A percentile compares a stretch with the other conserved stretches of the same genome.
Conservation (phyloP, 2,329 filamentous ascomycete species). For the Cladosporium sp. region DNA sequence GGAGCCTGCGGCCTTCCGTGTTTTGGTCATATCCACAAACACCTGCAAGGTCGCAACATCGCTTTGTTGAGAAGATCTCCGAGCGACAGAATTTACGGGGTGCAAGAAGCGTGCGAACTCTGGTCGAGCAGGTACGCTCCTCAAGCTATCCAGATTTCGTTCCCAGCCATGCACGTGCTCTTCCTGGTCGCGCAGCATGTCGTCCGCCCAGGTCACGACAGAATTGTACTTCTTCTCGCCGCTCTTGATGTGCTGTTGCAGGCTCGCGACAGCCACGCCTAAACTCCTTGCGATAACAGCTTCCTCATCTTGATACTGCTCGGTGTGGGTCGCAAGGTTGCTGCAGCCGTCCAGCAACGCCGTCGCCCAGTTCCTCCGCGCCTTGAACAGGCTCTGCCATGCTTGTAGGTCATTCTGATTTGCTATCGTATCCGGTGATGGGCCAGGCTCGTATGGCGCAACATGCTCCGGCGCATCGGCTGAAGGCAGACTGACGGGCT, state of each 20-base stretch:
- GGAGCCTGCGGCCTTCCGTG: constrained; percentile 66
- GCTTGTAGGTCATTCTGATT: constrained; percentile 75
- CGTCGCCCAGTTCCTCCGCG: constrained; percentile 75
- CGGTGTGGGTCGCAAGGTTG: constrained; percentile 57
- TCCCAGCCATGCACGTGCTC: constrained; percentile 64
- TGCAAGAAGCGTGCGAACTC: constrained; percentile 55
- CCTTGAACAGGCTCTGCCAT: constrained; percentile 85
- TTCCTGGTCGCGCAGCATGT: constrained; percentile 64
- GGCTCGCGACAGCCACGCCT: constrained; percentile 80
- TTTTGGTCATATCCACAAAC: constrained; percentile 69
- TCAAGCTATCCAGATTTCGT: constrained; percentile 61
- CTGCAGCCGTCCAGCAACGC: constrained; percentile 65
- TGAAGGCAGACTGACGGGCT: constrained; percentile 31
- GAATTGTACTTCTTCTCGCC: constrained; percentile 70
- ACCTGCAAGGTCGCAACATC: constrained; percentile 62
- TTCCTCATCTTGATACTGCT: constrained; percentile 67
- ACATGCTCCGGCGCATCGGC: constrained; percentile 48
- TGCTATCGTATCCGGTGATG: constrained; percentile 73
- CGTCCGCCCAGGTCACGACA: constrained; percentile 65
- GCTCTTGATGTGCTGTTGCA: constrained; percentile 68
- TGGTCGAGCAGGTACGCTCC: constrained; percentile 59
- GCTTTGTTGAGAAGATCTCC: constrained; percentile 34
- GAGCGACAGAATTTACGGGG: constrained; percentile 14
- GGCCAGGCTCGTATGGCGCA: constrained; percentile 50
- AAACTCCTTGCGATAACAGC: constrained; percentile 74